Percentiles rank a stretch among this genome's conserved stretches.
These are phyloP conservation scores for Dysphania ambrosioides DNA, from an alignment of 148 eudicot species.

Conservation along the genomic window DNA sequence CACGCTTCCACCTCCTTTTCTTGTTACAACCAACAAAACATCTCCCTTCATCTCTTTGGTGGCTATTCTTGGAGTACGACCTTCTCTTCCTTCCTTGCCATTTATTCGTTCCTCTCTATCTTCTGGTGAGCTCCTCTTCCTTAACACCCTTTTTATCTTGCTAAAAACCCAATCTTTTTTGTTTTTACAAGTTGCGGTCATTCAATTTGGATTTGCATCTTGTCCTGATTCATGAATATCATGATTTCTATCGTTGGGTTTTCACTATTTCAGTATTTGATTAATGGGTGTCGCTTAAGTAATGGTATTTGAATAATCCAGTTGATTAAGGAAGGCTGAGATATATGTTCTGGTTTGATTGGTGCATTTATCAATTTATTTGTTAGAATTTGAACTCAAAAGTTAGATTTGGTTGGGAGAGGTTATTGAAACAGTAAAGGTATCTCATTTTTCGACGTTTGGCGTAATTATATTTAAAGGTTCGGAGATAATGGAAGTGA, in stretches of 20 bases:
- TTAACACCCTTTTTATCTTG: not conserved
- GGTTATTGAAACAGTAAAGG: not conserved
- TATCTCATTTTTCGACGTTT: slow-evolving; percentile 3
- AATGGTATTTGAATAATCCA: too few relatives aligned
- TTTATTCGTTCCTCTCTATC: slow-evolving; percentile 1
- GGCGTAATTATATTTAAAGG: not conserved
- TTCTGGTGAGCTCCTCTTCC: slow-evolving; percentile 18
- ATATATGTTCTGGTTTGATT: not conserved
- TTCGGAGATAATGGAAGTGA: not conserved
- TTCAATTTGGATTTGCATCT: not conserved
- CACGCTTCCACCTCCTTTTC: slow-evolving; percentile 18
- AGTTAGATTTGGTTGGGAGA: not conserved
- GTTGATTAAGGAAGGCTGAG: too few relatives aligned
- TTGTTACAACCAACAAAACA: not conserved
- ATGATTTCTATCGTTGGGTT: slow-evolving; percentile 7
- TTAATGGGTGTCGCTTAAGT: not conserved
- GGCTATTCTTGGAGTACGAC: not conserved
- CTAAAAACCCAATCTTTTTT: slow-evolving; percentile 8
- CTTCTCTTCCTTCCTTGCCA: not conserved
- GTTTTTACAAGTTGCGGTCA: not conserved
- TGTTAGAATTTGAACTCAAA: not conserved
- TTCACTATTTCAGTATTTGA: not conserved
- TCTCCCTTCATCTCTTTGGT: slow-evolving; percentile 7
- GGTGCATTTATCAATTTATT: not conserved
- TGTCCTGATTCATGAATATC: not conserved